Evolutionary conservation across 2,329 filamentous ascomycete genomes (phyloP), one percentile per base, ranked within the genome.

Genomic region (Aspergillus carbonarius): DNA sequence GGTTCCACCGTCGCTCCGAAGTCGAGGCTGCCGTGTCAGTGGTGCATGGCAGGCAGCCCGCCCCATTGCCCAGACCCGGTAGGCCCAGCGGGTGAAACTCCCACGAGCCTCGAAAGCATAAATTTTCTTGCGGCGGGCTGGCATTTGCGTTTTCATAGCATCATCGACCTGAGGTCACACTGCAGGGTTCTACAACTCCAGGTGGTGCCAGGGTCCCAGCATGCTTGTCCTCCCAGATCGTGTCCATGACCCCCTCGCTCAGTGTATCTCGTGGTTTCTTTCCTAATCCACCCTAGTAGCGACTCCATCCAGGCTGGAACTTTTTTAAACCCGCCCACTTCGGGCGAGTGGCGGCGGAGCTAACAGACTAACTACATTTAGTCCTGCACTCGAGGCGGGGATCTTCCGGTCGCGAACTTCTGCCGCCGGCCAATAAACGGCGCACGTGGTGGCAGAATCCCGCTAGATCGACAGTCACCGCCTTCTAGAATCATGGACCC

Each of bases 381-480:
- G 39, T 23, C 18, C 61, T 60, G 65, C 54, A 40, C 53, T 4
- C 10, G 25, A 52, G 39, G 39, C 39, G 57, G 55, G 20, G 42
- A 39, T 39, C 5, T 44, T 54, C 39, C 51, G 37, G 27, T 20
- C 34, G 17, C 32, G 18, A 30, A 39, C 61, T 59, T 53, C 52
- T 39, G 18, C 61, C 61, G 54, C 25, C 30, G 62, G n/a, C 70
- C 70, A 73, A 73, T 72, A 25, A 70, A 52, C 15, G 3, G 3
- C n/a, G 62, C 70, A 73, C 70, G 70, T 72, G 70, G 60, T 23
- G 66, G 70, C 70, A 72, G 66, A 70, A 71, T 67, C 20, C 2
- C 40, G 30, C 32, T 27, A 32, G 62, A 63, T 64, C 53, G 54
- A 23, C 52, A 46, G n/a, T 7, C 37, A 66, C 65, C 65, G 62